Evolutionary conservation across 306 rosid genomes (phyloP).

Genomic region (Cicer yamashitae): DNA sequence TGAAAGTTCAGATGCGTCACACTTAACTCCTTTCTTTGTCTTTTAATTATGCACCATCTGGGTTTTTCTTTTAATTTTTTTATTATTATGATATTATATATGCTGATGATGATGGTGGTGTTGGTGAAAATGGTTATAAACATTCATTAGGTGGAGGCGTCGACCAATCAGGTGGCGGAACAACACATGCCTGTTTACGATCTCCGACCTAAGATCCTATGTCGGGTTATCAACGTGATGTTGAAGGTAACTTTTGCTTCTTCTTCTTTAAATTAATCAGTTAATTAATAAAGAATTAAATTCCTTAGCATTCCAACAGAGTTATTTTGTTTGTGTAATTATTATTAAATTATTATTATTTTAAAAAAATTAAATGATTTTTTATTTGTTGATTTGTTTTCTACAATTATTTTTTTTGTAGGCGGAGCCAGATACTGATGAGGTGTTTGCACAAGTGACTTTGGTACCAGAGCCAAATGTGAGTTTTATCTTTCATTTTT

Average conservation of each 20-base stretch:
- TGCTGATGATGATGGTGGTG: constrained; percentile 10
- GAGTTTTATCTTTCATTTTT: constrained; percentile 29
- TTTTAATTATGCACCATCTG: background rate
- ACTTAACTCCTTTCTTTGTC: constrained; percentile 1
- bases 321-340: background rate
- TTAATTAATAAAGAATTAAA: background rate
- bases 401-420: constrained; percentile 29
- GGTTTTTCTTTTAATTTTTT: background rate
- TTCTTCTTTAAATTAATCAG: background rate
- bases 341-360: background rate
- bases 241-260: constrained; percentile 63
- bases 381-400: background rate
- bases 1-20: background rate
- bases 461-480: constrained; percentile 74
- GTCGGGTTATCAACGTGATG: constrained; percentile 80
- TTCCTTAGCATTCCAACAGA: background rate
- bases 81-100: background rate
- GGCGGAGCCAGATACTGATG: constrained; percentile 98
- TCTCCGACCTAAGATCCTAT: constrained; percentile 84
- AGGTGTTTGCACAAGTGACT: constrained; percentile 93
- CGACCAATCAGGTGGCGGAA: constrained; percentile 90
- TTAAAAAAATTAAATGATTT: background rate
- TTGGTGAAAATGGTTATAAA: constrained; percentile 16
- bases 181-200: constrained; percentile 86
- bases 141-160: constrained; percentile 82